A percentile compares a stretch with the other conserved stretches of the same genome.
These are phyloP conservation scores for Termitomyces bulborhizus DNA, from an alignment of 768 basidiomycete genomes.

Conservation along the genomic window DNA sequence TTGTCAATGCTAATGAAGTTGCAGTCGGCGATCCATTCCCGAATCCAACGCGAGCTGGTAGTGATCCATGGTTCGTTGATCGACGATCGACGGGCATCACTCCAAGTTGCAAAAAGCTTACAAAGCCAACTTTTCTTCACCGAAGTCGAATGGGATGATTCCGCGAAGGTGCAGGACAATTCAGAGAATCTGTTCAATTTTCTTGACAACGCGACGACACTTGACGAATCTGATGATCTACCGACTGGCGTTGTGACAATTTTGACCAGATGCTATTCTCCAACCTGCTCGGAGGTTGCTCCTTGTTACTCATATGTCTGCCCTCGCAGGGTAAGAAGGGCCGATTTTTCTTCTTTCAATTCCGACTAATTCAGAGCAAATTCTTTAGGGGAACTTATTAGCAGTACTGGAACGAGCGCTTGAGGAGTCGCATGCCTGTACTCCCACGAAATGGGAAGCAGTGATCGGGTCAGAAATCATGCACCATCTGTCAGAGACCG, in stretches of 20 bases:
- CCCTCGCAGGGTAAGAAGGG: constrained; percentile 51
- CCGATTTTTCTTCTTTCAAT: not conserved
- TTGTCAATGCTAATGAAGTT: not conserved
- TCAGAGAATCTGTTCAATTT: constrained; percentile 94
- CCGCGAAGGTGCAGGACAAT: constrained; percentile 70
- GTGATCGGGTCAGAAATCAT: constrained; percentile 33
- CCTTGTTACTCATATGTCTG: constrained; percentile 83
- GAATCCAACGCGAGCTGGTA: constrained; percentile 78
- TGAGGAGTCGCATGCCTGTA: constrained; percentile 22
- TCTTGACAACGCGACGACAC: constrained; percentile 70
- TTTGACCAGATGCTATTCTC: constrained; percentile 86
- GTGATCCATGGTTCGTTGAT: constrained; percentile 66
- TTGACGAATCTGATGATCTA: constrained; percentile 51
- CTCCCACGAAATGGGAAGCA: constrained; percentile 36
- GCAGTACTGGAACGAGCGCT: constrained; percentile 19
- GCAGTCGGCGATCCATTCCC: constrained; percentile 81
- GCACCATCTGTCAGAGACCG: constrained; percentile 55
- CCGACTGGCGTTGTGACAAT: constrained; percentile 88
- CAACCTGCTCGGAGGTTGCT: constrained; percentile 72
- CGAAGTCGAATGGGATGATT: constrained; percentile 88
- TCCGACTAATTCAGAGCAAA: not conserved
- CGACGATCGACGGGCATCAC: constrained; percentile 73
- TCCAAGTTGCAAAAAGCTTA: constrained; percentile 83
- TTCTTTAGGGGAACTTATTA: constrained; percentile 22
- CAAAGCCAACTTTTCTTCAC: constrained; percentile 93